Evolutionary conservation across 2,329 filamentous ascomycete species (phyloP).

Genomic region (Alternaria solani): DNA sequence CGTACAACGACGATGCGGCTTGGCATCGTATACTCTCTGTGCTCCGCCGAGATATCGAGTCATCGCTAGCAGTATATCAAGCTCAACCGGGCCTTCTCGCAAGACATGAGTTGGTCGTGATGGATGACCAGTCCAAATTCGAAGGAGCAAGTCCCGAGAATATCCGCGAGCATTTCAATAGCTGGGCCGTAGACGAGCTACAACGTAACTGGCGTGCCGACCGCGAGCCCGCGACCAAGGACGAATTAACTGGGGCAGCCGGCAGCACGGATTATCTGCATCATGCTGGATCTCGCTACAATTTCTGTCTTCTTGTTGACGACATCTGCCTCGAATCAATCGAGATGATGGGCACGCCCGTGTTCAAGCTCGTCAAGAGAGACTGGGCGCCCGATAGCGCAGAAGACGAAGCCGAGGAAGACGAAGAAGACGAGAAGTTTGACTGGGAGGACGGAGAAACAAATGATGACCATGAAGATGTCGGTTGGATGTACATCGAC

Average conservation of each 20-base stretch:
- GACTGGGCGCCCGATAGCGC: not conserved
- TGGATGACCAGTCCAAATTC: conserved; percentile 1
- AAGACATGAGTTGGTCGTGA: conserved; percentile 1
- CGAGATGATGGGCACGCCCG: not conserved
- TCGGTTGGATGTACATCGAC: conserved; percentile 2
- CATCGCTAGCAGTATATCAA: not conserved
- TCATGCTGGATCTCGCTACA: conserved; percentile 1
- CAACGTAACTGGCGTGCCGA: conserved; percentile 7
- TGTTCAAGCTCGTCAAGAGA: conserved; percentile 5
- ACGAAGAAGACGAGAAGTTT: conserved; percentile 4
- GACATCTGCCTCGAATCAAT: conserved; percentile 7
- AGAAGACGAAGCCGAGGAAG: conserved; percentile 5
- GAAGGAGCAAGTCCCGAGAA: conserved; percentile 4
- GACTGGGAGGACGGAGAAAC: conserved; percentile 2
- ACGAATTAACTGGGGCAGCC: not conserved
- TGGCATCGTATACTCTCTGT: conserved; percentile 6
- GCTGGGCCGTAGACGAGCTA: conserved; percentile 4
- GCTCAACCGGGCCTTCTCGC: not conserved
- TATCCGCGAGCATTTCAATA: conserved; percentile 5
- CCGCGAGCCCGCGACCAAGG: not conserved
- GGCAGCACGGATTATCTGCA: conserved; percentile 1
- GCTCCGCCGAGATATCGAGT: not conserved
- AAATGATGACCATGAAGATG: conserved; percentile 1
- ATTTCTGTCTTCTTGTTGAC: conserved; percentile 2
- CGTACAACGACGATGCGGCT: conserved; percentile 6